These are phyloP conservation scores for Saraca asoca DNA, from an alignment of 331 rosid genomes.

Conservation along the genomic window DNA sequence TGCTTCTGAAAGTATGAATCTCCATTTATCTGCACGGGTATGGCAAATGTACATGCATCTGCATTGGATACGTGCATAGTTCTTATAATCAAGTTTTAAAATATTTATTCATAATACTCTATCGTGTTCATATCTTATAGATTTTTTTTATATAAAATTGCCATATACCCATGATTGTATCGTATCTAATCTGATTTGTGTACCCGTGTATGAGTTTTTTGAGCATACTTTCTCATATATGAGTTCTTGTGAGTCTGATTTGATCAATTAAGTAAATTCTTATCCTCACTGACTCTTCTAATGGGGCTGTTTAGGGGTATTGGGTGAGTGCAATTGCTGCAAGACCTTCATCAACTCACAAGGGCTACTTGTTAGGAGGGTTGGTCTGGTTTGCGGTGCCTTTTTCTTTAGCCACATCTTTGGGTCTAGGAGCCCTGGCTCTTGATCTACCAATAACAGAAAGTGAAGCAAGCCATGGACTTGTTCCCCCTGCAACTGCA, in stretches of 20 bases:
- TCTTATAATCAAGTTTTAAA: no score
- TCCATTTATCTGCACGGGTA: neutral
- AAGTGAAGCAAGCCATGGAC: slow-evolving; percentile 82
- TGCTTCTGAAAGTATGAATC: slow-evolving; percentile 7
- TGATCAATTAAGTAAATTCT: neutral
- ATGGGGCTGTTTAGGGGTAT: slow-evolving; percentile 66
- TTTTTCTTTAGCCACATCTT: slow-evolving; percentile 86
- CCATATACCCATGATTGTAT: no score
- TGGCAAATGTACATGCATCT: no score
- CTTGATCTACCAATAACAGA: slow-evolving; percentile 79
- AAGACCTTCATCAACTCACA: slow-evolving; percentile 92
- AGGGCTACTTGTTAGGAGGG: slow-evolving; percentile 94
- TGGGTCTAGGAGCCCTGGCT: slow-evolving; percentile 89
- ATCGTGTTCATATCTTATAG: no score
- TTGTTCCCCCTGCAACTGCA: slow-evolving; percentile 92
- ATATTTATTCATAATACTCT: no score
- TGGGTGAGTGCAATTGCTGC: slow-evolving; percentile 99
- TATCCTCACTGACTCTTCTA: neutral
- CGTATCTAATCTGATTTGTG: no score
- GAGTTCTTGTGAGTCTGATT: neutral
- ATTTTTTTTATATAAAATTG: no score
- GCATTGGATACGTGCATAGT: no score
- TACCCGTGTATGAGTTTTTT: no score
- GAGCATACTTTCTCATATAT: no score
- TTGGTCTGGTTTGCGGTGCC: slow-evolving; percentile 98